Conservation (phyloP, 2,329 filamentous ascomycete species). For the Colletotrichum orchidophilum region DNA sequence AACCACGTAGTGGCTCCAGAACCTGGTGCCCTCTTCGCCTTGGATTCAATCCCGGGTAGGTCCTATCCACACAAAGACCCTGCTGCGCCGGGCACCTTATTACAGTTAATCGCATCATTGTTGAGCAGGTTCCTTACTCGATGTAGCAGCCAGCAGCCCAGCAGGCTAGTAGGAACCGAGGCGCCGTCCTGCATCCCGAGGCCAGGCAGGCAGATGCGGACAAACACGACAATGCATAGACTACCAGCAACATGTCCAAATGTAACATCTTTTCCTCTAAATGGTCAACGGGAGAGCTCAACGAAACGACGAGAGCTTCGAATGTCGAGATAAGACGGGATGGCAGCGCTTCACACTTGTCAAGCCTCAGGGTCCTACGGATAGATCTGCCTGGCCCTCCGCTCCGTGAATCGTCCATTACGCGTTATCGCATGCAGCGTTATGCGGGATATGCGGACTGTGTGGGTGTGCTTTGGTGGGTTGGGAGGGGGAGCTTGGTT, state of each 20-base stretch:
- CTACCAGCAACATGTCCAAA: not conserved
- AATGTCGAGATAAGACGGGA: conserved; percentile 33
- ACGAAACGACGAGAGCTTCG: conserved; percentile 26
- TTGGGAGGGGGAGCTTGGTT: conserved; percentile 22
- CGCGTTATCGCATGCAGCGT: conserved; percentile 34
- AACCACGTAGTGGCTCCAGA: conserved; percentile 12
- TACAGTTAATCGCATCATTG: conserved; percentile 25
- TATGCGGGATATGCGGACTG: conserved; percentile 30
- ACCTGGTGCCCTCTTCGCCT: conserved; percentile 23
- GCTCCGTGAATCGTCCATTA: conserved; percentile 24
- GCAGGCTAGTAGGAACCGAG: not conserved
- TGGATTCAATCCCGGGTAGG: conserved; percentile 20
- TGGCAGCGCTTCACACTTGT: conserved; percentile 33
- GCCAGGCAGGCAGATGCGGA: not conserved
- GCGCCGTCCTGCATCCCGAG: conserved; percentile 3
- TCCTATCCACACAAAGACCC: not conserved
- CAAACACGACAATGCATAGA: not conserved
- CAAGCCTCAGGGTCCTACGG: conserved; percentile 33
- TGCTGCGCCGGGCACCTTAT: conserved; percentile 2
- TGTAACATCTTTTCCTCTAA: not conserved
- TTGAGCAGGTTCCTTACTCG: conserved; percentile 18
- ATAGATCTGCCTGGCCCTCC: conserved; percentile 29
- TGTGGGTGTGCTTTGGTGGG: conserved; percentile 24
- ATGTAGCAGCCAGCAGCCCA: conserved; percentile 9
- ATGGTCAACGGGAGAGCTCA: not conserved